phyloP scores from a whole-genome alignment of 495 filamentous ascomycete species.

The Penicillium egyptiacum region DNA sequence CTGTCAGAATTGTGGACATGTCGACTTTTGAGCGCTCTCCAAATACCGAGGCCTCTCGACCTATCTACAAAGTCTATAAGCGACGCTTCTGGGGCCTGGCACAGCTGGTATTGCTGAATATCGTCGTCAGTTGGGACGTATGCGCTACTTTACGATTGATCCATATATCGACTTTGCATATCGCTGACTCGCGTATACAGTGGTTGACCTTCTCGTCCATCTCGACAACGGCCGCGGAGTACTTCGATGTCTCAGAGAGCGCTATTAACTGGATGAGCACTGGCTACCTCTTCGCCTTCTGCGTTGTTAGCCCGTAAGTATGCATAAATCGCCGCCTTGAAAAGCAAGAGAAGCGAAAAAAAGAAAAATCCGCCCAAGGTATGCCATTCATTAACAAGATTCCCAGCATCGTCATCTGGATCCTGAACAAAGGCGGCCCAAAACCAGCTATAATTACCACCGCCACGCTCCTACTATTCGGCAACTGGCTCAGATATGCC shows the following conservation, averaged over 20 bases:
- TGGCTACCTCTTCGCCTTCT: constrained; percentile 80
- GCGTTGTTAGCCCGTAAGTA: constrained; percentile 65
- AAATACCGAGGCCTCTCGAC: constrained; percentile 23
- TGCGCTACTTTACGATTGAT: constrained; percentile 35
- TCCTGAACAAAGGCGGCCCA: constrained; percentile 75
- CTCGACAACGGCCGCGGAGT: constrained; percentile 69
- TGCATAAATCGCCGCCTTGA: background rate
- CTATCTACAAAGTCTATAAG: constrained; percentile 76
- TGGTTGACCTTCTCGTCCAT: constrained; percentile 94
- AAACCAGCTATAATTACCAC: constrained; percentile 74
- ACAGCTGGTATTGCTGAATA: constrained; percentile 83
- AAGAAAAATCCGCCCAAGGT: background rate
- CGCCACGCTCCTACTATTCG: constrained; percentile 69
- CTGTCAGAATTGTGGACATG: constrained; percentile 7
- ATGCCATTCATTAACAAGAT: background rate
- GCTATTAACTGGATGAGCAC: constrained; percentile 93
- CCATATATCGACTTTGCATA: background rate
- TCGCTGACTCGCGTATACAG: constrained; percentile 39
- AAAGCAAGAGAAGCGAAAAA: background rate
- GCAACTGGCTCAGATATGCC: constrained; percentile 92
- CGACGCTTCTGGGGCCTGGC: constrained; percentile 84
- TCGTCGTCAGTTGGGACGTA: constrained; percentile 94
- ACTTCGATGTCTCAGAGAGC: constrained; percentile 72
- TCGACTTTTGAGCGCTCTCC: constrained; percentile 6
- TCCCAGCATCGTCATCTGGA: constrained; percentile 64